A percentile compares a stretch with the other conserved stretches of the same genome.
phyloP scores from a whole-genome alignment of 2,329 filamentous ascomycete genomes.

The Penicillium aurantiogriseum region DNA sequence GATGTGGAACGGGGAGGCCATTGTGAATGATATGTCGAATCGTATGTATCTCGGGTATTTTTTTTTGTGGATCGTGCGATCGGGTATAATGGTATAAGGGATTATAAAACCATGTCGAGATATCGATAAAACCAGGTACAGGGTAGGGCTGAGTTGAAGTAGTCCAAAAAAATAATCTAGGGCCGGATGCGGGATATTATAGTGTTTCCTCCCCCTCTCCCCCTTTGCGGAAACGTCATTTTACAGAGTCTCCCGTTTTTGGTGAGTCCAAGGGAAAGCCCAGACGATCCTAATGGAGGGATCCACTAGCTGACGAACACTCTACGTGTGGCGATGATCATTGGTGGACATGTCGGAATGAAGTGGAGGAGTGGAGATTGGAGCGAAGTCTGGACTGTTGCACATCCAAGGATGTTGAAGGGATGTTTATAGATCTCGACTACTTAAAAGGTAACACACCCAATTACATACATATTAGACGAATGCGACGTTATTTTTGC shows the following conservation, averaged over 20 bases:
- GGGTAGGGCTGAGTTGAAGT: background rate
- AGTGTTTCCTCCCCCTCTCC: background rate
- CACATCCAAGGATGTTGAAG: background rate
- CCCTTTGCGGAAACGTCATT: slow-evolving; percentile 30
- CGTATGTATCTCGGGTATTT: background rate
- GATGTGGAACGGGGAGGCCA: slow-evolving; percentile 36
- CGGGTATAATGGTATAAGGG: background rate
- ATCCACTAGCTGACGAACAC: slow-evolving; percentile 28
- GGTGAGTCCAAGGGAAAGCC: slow-evolving; percentile 15
- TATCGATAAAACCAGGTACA: background rate
- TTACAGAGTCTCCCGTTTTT: slow-evolving; percentile 11
- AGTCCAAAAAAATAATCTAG: slow-evolving; percentile 6
- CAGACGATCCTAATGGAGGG: slow-evolving; percentile 24
- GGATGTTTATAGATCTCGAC: background rate
- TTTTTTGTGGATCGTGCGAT: background rate
- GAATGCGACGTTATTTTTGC: background rate
- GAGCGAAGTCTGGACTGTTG: slow-evolving; percentile 10
- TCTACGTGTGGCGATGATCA: background rate
- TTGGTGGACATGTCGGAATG: slow-evolving; percentile 12
- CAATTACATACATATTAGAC: background rate
- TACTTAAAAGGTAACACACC: background rate
- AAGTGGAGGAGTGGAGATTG: slow-evolving; percentile 11
- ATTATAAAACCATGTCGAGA: slow-evolving; percentile 18
- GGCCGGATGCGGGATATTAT: slow-evolving; percentile 25
- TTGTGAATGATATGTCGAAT: slow-evolving; percentile 8